Evolutionary conservation across 805 yeast species (phyloP), one percentile per base, ranked within the genome.

Genomic region (Saccharomyces paradoxus): DNA sequence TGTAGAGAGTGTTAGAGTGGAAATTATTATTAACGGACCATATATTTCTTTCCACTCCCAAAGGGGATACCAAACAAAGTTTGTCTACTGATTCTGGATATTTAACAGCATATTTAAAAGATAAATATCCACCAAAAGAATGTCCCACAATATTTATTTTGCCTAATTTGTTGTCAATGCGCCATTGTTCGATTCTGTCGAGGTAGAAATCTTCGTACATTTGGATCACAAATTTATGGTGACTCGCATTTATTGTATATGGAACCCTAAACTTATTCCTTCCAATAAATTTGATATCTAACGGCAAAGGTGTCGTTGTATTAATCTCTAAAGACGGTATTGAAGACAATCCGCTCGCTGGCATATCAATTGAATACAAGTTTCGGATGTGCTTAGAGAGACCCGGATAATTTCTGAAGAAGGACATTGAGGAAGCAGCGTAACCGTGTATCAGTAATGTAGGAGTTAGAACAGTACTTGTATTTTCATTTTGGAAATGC

Each of bases 401-500:
- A 0, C 70, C 74, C 49, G 78, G 79, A 59, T 88, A 81, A 64
- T 88, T 92, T 57, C 85, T 81, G 63, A 84, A 80, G 62, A 82
- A 92, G 53, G 89, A 82, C 27, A 95, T 92, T 13, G 90, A 79
- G 1, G 96, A 88, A 0, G 98, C 96, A 1, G 96, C 97, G 65
- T 89, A 90, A 0, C 99, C 99, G 69, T 92, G 99, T 4, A 94
- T 71, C 58, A 92, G 69, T 1, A 94, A 58, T 4, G 76, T 67
- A 1, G 79, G 78, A 1, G 68, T 65, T 1, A 51, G 51, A 14
- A 71, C 60, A 3, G 32, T 49, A 6, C 51, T 37, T 5, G 62
- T 65, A 2, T 49, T 46, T 8, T 55, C 30, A 49, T 68, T 71
- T 9, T 56, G 67, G 58, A 68, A 62, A 60, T 66, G 67, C 71